A percentile compares a stretch with the other conserved stretches of the same genome.
phyloP scores from a whole-genome alignment of 2,329 filamentous ascomycete genomes.

The Aspergillus texensis region DNA sequence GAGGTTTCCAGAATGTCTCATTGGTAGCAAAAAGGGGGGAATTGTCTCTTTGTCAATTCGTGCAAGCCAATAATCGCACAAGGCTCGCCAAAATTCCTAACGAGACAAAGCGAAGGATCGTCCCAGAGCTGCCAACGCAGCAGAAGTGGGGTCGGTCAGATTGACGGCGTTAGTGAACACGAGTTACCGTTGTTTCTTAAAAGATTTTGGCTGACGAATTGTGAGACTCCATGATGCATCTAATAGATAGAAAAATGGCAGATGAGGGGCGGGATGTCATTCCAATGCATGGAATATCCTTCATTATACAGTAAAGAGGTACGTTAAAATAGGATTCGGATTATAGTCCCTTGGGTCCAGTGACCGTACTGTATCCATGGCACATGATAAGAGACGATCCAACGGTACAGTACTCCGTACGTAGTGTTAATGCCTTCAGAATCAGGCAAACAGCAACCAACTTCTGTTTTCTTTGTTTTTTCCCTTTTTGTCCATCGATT shows the following conservation, averaged over 20 bases:
- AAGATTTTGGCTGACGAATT: background rate
- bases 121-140: conserved; percentile 23
- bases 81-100: conserved; percentile 1
- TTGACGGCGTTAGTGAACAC: background rate
- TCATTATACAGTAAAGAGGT: background rate
- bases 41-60: conserved; percentile 8
- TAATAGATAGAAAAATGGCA: background rate
- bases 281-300: background rate
- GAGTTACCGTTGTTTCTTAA: conserved; percentile 10
- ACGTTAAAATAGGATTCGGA: background rate
- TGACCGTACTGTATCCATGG: background rate
- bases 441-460: conserved; percentile 12
- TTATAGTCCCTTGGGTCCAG: background rate
- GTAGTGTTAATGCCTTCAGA: conserved; percentile 7
- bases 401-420: background rate
- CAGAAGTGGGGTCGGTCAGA: conserved; percentile 19
- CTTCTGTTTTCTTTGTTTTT: conserved; percentile 11
- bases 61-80: conserved; percentile 20
- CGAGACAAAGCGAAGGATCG: conserved; percentile 15
- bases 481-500: background rate
- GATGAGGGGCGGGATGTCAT: background rate
- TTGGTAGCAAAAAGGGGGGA: conserved; percentile 18
- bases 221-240: background rate
- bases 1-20: conserved; percentile 16
- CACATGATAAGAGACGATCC: background rate